Base-by-base conservation (phyloP, 805 yeast species). In the Metschnikowia lochheadii region DNA sequence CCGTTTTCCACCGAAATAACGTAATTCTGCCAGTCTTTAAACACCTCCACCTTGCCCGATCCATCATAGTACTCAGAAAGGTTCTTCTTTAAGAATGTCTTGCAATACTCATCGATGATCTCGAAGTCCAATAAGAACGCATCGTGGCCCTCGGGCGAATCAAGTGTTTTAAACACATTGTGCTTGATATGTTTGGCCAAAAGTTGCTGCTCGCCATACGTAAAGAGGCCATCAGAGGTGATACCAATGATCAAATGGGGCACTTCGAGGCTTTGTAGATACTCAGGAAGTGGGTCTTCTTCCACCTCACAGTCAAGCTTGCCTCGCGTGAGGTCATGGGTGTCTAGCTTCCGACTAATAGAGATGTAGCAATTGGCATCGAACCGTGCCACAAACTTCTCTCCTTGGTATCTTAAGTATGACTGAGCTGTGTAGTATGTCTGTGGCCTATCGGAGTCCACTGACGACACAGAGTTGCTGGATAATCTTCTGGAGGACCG, bases 361-460 rank as follows among this genome's bases (percentile, higher is more conserved):
- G 97, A 82, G 48, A 94, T 90, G 68, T 94, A 94, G 70, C 98
- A 94, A 65, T 94, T 94, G 23, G 99, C 97, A 67, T 94, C 99
- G 61, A 92, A 94, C 60, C 99, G 75, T 40, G 81, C 76, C 43
- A 91, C 83, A 65, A 94, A 94, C 66, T 94, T 94, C 49, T 84
- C 82, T 13, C 96, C 98, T 67, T 94, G 99, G 67, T 94, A 94
- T 52, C 99, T 79, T 56, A 94, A 73, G 66, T 94, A 94, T 52
- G 92, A 87, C 69, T 94, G 99, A 2, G 99, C 99, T 0, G 98
- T 87, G 70, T 94, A 94, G 64, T 81, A 87, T 8, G 81, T 80
- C 53, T 77, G 82, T 0, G 81, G 82, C 56, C 63, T 58, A 59
- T 49, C 50, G 21, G 34, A 23, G 23, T 44, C 46, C 23, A 36